phyloP scores from a whole-genome alignment of 2,329 filamentous ascomycete species.

The Penicillium expansum region DNA sequence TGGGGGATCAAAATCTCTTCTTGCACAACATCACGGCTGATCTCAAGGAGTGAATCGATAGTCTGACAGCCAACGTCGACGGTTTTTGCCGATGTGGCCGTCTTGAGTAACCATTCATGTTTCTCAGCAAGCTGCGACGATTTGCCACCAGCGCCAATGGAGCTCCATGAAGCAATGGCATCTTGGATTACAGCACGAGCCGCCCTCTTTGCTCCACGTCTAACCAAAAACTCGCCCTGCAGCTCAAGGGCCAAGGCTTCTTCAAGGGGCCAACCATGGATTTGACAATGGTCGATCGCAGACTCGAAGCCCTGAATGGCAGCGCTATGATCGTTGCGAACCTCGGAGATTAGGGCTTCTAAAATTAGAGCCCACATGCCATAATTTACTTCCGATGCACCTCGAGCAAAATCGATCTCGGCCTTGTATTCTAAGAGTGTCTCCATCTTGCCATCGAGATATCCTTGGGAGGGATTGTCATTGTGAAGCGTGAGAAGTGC shows the following conservation, averaged over 20 bases:
- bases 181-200: constrained; percentile 59
- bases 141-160: constrained; percentile 59
- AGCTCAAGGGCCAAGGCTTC: constrained; percentile 60
- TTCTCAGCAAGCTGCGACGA: constrained; percentile 56
- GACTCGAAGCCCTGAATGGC: constrained; percentile 53
- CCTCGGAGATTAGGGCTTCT: constrained; percentile 55
- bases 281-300: constrained; percentile 59
- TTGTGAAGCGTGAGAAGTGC: constrained; percentile 45
- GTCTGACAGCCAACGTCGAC: constrained; percentile 60
- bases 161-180: constrained; percentile 57
- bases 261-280: constrained; percentile 58
- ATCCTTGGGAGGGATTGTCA: constrained; percentile 42
- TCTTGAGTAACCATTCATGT: constrained; percentile 60
- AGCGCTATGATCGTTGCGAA: constrained; percentile 43
- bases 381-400: constrained; percentile 59
- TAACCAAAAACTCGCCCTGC: constrained; percentile 57
- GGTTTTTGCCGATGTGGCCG: constrained; percentile 50
- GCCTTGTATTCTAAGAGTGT: constrained; percentile 50
- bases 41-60: constrained; percentile 47
- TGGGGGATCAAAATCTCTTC: constrained; percentile 31
- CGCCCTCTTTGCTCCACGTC: constrained; percentile 57
- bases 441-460: constrained; percentile 49
- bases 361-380: constrained; percentile 57
- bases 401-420: constrained; percentile 52
- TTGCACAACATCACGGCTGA: constrained; percentile 33